Conservation (phyloP, 2,329 filamentous ascomycete species). For the Ciborinia camelliae region DNA sequence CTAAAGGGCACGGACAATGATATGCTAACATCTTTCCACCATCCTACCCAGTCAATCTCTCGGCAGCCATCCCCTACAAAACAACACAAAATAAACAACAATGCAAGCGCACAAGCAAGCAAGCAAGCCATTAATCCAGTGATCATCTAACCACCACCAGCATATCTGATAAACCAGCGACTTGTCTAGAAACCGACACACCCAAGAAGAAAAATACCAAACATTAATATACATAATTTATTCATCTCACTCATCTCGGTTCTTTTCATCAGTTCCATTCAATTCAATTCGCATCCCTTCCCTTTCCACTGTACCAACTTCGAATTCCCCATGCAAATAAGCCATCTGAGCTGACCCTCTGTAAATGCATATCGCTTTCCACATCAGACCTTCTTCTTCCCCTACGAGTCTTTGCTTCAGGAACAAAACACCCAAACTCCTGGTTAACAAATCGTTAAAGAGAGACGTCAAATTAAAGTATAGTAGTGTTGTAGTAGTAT, state of each 20-base stretch:
- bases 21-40: too few relatives aligned
- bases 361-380: neutral
- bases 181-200: neutral
- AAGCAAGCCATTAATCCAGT: neutral
- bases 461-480: constrained; percentile 14
- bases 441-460: constrained; percentile 4
- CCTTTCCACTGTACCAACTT: neutral
- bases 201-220: neutral
- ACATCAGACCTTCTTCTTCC: neutral
- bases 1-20: too few relatives aligned
- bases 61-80: too few relatives aligned
- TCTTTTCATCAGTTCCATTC: constrained; percentile 12
- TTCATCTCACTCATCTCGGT: constrained; percentile 9
- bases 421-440: neutral
- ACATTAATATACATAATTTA: constrained; percentile 12
- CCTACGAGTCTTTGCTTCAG: neutral
- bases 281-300: constrained; percentile 5
- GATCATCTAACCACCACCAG: neutral
- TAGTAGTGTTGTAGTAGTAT: constrained; percentile 6
- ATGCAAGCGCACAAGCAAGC: neutral
- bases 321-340: neutral
- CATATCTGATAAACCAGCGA: neutral
- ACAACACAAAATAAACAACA: too few relatives aligned
- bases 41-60: too few relatives aligned
- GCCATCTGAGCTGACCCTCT: too few relatives aligned